phyloP scores from a whole-genome alignment of 2,329 filamentous ascomycete genomes.

The Helotiales sp. region DNA sequence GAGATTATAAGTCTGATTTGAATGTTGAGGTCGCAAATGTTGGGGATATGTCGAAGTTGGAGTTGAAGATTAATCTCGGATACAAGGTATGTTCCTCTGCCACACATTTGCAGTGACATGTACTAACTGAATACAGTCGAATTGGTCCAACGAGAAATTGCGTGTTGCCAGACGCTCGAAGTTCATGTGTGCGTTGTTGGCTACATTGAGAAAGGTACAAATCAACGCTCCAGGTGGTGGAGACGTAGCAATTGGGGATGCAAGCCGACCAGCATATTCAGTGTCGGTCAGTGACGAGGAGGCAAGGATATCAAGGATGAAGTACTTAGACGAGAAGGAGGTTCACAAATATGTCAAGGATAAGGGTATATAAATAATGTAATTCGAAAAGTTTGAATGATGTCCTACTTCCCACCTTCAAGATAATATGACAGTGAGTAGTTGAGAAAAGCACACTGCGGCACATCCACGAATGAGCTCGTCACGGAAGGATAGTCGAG shows the following conservation, averaged over 20 bases:
- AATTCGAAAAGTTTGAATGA: background rate
- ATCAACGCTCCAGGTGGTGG: conserved; percentile 85
- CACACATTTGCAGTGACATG: conserved; percentile 82
- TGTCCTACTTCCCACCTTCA: conserved; percentile 28
- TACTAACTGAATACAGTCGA: conserved; percentile 74
- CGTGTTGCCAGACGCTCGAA: conserved; percentile 86
- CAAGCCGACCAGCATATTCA: conserved; percentile 76
- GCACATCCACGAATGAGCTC: conserved; percentile 51
- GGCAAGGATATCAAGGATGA: background rate
- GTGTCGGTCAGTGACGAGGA: conserved; percentile 7
- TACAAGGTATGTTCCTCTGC: conserved; percentile 89
- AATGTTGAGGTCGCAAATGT: conserved; percentile 78
- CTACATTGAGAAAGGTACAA: conserved; percentile 84
- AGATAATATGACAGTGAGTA: conserved; percentile 51
- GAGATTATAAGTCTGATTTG: conserved; percentile 89
- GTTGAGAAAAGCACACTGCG: conserved; percentile 53
- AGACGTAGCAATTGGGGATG: conserved; percentile 62
- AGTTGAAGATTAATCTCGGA: conserved; percentile 80
- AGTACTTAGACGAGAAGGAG: background rate
- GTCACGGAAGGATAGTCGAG: conserved; percentile 52
- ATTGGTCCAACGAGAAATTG: conserved; percentile 86
- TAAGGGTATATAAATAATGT: conserved; percentile 4
- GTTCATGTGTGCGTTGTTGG: conserved; percentile 92
- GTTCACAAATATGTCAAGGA: conserved; percentile 6
- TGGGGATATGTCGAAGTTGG: conserved; percentile 84